Base-by-base conservation (phyloP, 202 grass and related monocot species). In the Musa balbisiana region DNA sequence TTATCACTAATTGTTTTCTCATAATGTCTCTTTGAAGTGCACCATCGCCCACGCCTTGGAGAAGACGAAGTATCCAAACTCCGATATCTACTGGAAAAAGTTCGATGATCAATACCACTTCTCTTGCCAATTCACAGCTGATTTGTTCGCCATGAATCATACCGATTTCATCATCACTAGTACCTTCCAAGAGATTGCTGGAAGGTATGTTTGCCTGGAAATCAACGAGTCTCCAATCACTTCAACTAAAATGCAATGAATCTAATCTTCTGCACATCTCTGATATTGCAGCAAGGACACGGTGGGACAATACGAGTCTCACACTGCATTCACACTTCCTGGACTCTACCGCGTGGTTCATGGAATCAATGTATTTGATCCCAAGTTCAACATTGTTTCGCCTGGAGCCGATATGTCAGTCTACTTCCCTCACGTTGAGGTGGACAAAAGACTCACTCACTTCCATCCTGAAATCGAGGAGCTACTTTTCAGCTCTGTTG, bases 181-280 rank as follows among this genome's bases (percentile, higher is more conserved):
- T 77, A 98, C 94, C 43, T 98, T 98, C 88, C 94, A 98, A 86
- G 94, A 98, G 82, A 98, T 98, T 73, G 94, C 94, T 20, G 94
- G 94, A 91, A 98, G 92, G 94, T 91, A 79, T 52, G 8, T 71
- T 51, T 51, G 6, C 49, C 6, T 20, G 2, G 20, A 62, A 62
- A 20, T n/a, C 51, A 23, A 22, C 2, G 0, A 3, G 1, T 14
- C 21, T 72, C n/a, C 11, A 52, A 21, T 22, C 52, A 68, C 27
- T 15, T 43, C 27, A 17, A 16, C 15, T 43, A 14, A 8, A 29
- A 16, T 6, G 17, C 12, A 9, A 5, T 52, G n/a, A 23, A 51
- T 9, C 49, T 71, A 11, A 49, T 71, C 19, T 29, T 16, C 16
- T 20, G 17, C 10, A 58, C 2, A 71, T 49, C 75, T 70, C 1